These are phyloP conservation scores for Xylariaceae sp. DNA, from an alignment of 2,329 filamentous ascomycete species.

Conservation along the genomic window DNA sequence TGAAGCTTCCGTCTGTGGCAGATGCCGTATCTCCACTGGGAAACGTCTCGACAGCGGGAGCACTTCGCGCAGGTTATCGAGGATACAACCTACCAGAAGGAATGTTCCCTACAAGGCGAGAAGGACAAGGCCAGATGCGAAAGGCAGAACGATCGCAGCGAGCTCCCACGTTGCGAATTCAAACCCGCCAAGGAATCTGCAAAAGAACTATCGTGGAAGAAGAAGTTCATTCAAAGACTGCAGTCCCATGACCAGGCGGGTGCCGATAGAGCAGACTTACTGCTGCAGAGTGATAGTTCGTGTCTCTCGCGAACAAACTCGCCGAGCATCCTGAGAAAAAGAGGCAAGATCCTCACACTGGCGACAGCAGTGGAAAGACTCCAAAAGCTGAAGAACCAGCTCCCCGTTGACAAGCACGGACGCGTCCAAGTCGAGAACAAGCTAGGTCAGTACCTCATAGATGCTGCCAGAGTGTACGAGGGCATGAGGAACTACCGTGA, in stretches of 20 bases:
- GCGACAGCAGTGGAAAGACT: not conserved
- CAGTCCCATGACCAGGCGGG: not conserved
- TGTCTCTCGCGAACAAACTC: not conserved
- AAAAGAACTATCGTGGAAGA: no score
- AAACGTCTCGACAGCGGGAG: constrained; percentile 26
- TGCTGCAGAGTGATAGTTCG: not conserved
- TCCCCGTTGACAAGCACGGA: not conserved
- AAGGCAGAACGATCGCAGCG: not conserved
- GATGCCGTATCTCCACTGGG: constrained; percentile 36
- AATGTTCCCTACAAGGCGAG: not conserved
- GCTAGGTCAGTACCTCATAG: constrained; percentile 24
- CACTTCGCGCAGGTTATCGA: constrained; percentile 22
- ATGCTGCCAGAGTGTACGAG: constrained; percentile 28
- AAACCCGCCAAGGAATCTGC: not conserved
- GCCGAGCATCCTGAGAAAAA: not conserved
- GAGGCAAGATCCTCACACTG: constrained; percentile 2
- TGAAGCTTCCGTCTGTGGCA: no score
- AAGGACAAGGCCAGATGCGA: constrained; percentile 1
- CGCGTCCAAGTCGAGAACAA: constrained; percentile 6
- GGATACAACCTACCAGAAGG: constrained; percentile 3
- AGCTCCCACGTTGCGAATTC: not conserved
- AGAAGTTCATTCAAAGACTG: not conserved
- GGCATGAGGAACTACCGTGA: constrained; percentile 29
- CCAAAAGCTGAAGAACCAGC: not conserved
- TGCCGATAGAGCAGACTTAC: not conserved